Evolutionary conservation across 306 rosid genomes (phyloP), one percentile per base, ranked within the genome.

Genomic region (Prunus davidiana): DNA sequence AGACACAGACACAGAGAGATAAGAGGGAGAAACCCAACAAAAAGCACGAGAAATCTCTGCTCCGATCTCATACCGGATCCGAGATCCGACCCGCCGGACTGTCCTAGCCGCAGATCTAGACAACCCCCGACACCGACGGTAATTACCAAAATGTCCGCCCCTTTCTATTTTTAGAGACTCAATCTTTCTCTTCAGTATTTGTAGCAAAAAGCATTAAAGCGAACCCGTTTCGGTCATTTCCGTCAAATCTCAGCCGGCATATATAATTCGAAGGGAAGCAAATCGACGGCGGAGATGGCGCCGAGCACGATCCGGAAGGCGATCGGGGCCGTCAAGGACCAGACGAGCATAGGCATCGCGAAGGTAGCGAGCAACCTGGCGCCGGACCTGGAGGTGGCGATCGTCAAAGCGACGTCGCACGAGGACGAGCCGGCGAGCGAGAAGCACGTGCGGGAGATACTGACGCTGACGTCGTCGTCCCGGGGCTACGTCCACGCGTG

Each of bases 321-420:
- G 85, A 92, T 95, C 56, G 99, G 99, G 19, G 97, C 91, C 63
- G 90, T 95, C 71, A 95, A 95, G 96, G 99, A 95, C 77, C 98
- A 95, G 89, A 95, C 98, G 27, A 95, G 98, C 73, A 92, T 95
- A 38, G 98, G 98, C n/a, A 83, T 95, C 11, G 99, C 99, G 19
- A 95, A 90, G 80, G 99, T 95, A 15, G 90, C 97, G 3, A 86
- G 99, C 78, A 95, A 92, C 81, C 76, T 88, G 90, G 99, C 99
- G 14, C 99, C 99, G 87, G 97, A 92, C 27, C 80, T 95, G 8
- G 99, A 95, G 90, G 99, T 95, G 5, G 97, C 99, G 69, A 84
- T 95, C 3, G 99, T 95, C 27, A 95, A 95, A 73, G 97, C 97
- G 4, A 95, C 99, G 20, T 84, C 96, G 75, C 99, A 95, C 79